Evolutionary conservation across 257 asterid species (phyloP).

Genomic region (Jacaranda copaia): DNA sequence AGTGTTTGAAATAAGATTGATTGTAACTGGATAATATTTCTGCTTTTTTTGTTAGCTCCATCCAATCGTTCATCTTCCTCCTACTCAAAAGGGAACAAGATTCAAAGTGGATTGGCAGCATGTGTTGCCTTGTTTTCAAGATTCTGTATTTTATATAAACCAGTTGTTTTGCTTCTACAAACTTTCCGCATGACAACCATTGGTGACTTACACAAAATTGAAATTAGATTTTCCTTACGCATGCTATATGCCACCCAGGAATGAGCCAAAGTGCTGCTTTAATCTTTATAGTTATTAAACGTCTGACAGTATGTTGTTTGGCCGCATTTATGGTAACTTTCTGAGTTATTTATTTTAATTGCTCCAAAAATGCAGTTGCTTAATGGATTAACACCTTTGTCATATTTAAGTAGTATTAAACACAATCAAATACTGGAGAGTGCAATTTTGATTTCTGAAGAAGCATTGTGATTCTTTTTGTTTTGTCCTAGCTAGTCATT

Average conservation of each 20-base stretch:
- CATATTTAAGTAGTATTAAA: not conserved
- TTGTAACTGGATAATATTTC: slow-evolving; percentile 18
- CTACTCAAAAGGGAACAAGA: not conserved
- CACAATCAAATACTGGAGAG: not conserved
- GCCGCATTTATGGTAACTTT: no score
- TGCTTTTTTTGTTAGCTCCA: slow-evolving; percentile 16
- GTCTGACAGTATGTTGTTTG: no score
- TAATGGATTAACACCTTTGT: slow-evolving; percentile 3
- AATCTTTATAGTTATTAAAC: not conserved
- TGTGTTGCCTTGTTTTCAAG: no score
- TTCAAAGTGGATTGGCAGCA: not conserved
- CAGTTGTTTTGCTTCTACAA: slow-evolving; percentile 6
- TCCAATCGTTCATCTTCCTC: slow-evolving; percentile 17
- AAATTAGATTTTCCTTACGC: slow-evolving; percentile 11
- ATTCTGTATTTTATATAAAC: not conserved
- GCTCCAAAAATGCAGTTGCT: slow-evolving; percentile 24
- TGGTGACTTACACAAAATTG: not conserved
- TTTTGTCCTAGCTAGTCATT: slow-evolving; percentile 14
- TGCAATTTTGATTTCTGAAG: slow-evolving; percentile 12
- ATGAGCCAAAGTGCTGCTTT: not conserved
- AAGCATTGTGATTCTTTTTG: slow-evolving; percentile 4
- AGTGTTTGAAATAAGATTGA: slow-evolving; percentile 1
- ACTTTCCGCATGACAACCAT: slow-evolving; percentile 14
- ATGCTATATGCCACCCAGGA: slow-evolving; percentile 1
- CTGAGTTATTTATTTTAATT: not conserved